phyloP scores from a whole-genome alignment of 805 yeast species.

The Monosporozyma siamensis region DNA sequence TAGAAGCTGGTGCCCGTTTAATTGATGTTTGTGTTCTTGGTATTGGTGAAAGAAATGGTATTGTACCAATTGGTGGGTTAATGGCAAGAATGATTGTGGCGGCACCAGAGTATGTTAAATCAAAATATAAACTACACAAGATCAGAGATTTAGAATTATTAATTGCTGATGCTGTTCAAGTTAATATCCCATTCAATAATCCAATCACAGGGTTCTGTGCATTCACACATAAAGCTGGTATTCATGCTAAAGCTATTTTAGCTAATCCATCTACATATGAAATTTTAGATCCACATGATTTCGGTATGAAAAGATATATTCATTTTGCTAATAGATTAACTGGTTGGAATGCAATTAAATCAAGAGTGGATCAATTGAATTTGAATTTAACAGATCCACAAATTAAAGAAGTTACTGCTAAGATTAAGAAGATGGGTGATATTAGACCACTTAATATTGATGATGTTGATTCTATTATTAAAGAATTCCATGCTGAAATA shows the following conservation, averaged over 20 bases:
- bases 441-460: slow-evolving; percentile 89
- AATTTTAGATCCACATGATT: slow-evolving; percentile 88
- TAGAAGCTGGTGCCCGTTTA: slow-evolving; percentile 93
- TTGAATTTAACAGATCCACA: slow-evolving; percentile 84
- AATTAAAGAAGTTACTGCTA: slow-evolving; percentile 87
- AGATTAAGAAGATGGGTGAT: slow-evolving; percentile 91
- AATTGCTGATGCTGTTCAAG: slow-evolving; percentile 96
- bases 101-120: slow-evolving; percentile 87
- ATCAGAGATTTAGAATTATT: slow-evolving; percentile 90
- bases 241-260: slow-evolving; percentile 95
- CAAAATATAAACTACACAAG: slow-evolving; percentile 91
- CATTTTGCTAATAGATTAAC: slow-evolving; percentile 97
- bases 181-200: slow-evolving; percentile 94
- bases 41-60: slow-evolving; percentile 98
- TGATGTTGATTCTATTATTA: slow-evolving; percentile 93
- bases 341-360: slow-evolving; percentile 98
- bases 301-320: slow-evolving; percentile 90
- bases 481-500: slow-evolving; percentile 74
- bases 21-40: slow-evolving; percentile 97
- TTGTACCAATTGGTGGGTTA: slow-evolving; percentile 92
- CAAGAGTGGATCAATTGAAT: slow-evolving; percentile 95
- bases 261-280: slow-evolving; percentile 98
- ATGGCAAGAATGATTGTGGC: slow-evolving; percentile 99
- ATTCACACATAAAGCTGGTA: slow-evolving; percentile 98
- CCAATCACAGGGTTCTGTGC: slow-evolving; percentile 99